These are phyloP conservation scores for Leccinum idahoense DNA, from an alignment of 1,284 basidiomycete species.

Conservation along the genomic window DNA sequence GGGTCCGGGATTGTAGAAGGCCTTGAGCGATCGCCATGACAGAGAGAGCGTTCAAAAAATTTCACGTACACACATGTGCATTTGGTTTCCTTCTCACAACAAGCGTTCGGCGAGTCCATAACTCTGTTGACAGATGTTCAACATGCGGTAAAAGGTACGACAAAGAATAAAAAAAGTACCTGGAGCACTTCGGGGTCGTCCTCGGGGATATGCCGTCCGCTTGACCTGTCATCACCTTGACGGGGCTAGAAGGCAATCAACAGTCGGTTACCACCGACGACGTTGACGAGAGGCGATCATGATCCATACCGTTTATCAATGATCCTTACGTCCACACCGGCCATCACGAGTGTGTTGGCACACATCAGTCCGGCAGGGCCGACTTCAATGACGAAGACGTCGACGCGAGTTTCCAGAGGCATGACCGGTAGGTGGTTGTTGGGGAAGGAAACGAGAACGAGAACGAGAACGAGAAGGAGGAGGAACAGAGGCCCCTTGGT, in stretches of 20 bases:
- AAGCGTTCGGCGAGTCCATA: slow-evolving; percentile 68
- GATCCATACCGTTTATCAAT: neutral
- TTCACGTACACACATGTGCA: slow-evolving; percentile 57
- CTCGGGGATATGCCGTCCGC: neutral
- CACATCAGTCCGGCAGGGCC: neutral
- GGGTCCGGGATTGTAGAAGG: slow-evolving; percentile 63
- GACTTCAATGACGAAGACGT: slow-evolving; percentile 25
- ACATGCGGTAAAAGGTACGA: neutral
- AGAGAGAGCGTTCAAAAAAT: slow-evolving; percentile 28
- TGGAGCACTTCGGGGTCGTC: neutral
- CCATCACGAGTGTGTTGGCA: neutral
- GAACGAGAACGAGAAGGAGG: neutral
- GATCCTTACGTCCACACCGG: neutral
- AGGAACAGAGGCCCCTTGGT: neutral
- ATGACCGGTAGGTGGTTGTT: neutral
- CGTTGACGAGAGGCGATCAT: neutral
- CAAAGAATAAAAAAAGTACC: neutral
- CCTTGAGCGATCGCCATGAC: slow-evolving; percentile 37
- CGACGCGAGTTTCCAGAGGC: slow-evolving; percentile 35
- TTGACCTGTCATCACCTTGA: neutral
- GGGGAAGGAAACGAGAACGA: neutral
- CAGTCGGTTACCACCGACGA: neutral
- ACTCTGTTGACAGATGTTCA: slow-evolving; percentile 40
- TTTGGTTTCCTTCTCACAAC: slow-evolving; percentile 59
- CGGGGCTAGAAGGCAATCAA: neutral